phyloP scores from a whole-genome alignment of 768 basidiomycete genomes.

The Amanita jacksonii region DNA sequence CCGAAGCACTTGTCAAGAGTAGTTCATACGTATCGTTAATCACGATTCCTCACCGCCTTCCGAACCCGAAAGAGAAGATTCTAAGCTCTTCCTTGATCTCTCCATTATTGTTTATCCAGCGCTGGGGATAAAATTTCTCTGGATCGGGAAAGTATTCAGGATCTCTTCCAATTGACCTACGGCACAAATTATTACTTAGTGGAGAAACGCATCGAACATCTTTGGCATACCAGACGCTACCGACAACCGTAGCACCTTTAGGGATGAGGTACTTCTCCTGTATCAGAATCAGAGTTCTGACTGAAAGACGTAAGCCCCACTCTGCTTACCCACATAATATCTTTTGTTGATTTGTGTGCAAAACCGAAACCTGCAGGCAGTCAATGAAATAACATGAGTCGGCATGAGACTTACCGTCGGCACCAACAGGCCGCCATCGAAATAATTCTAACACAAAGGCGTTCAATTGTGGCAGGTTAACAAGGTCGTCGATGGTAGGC shows the following conservation, averaged over 20 bases:
- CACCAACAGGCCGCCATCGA: conserved; percentile 41
- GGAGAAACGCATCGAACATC: neutral
- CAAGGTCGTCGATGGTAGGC: conserved; percentile 31
- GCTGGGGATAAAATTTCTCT: conserved; percentile 45
- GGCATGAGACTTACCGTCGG: conserved; percentile 26
- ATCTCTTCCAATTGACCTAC: conserved; percentile 43
- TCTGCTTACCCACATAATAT: conserved; percentile 47
- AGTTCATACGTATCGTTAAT: too few relatives aligned
- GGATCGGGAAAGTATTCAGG: conserved; percentile 48
- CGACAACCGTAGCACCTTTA: conserved; percentile 47
- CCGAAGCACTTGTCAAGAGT: too few relatives aligned
- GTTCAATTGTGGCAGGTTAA: conserved; percentile 31
- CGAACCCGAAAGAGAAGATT: conserved; percentile 48
- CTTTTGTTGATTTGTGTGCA: conserved; percentile 52
- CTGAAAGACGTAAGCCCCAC: too few relatives aligned
- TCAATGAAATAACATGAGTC: too few relatives aligned
- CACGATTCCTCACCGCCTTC: conserved; percentile 34
- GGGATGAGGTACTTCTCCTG: conserved; percentile 45
- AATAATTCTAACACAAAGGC: conserved; percentile 41
- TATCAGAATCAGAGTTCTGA: neutral
- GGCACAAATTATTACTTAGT: neutral
- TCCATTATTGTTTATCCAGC: conserved; percentile 43
- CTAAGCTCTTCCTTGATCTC: conserved; percentile 40
- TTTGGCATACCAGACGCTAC: conserved; percentile 36
- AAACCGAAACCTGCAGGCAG: conserved; percentile 34